These are phyloP conservation scores for Vinca major DNA, from an alignment of 305 asterid genomes.

Conservation along the genomic window DNA sequence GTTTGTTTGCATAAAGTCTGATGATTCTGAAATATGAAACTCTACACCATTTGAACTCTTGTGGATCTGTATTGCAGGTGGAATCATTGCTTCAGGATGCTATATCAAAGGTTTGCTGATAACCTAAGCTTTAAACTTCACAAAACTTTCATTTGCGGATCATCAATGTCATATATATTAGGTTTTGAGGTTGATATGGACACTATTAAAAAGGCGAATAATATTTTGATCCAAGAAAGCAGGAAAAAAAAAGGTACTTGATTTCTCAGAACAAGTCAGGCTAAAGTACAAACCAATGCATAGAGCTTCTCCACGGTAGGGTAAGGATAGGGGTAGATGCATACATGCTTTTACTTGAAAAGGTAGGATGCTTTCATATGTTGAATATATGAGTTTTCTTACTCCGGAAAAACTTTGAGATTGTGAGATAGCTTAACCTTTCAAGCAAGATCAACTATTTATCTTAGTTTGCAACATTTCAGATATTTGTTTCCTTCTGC, in stretches of 20 bases:
- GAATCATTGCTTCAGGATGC: constrained; percentile 80
- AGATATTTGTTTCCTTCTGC: neutral
- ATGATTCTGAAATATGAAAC: constrained; percentile 3
- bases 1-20: neutral
- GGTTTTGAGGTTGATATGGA: neutral
- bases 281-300: neutral
- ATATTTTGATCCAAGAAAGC: neutral
- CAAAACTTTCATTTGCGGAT: constrained; percentile 3
- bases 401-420: neutral
- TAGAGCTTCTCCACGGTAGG: neutral
- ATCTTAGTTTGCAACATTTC: neutral
- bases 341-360: neutral
- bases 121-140: constrained; percentile 2
- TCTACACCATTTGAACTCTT: constrained; percentile 20
- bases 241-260: neutral
- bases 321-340: neutral
- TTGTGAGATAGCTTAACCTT: neutral
- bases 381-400: neutral
- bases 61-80: constrained; percentile 46
- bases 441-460: neutral
- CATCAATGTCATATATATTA: neutral
- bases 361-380: neutral
- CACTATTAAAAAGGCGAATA: neutral
- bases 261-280: constrained; percentile 3
- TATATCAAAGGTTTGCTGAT: constrained; percentile 60